phyloP scores from a whole-genome alignment of 2,329 filamentous ascomycete genomes.

The Phialophora macrospora region DNA sequence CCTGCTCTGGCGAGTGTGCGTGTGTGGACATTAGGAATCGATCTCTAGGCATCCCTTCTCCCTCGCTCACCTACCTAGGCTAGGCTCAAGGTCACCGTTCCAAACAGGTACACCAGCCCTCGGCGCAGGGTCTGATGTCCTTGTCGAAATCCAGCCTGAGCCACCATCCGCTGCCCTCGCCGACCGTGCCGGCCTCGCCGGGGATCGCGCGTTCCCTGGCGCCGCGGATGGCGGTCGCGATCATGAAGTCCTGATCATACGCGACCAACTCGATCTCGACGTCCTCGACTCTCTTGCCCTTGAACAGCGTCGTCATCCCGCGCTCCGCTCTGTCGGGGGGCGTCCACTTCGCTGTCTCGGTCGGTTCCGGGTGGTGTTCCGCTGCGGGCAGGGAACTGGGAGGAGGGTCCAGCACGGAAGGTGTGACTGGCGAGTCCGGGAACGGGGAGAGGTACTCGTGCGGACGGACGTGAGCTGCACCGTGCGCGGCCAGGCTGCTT shows the following conservation, averaged over 20 bases:
- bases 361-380: slow-evolving; percentile 1
- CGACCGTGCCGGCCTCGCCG: neutral
- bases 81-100: slow-evolving; percentile 1
- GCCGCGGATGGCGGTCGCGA: slow-evolving; percentile 59
- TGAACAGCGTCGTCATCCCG: slow-evolving; percentile 56
- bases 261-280: slow-evolving; percentile 63
- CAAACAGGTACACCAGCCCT: slow-evolving; percentile 46
- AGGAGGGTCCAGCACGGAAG: slow-evolving; percentile 4
- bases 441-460: slow-evolving; percentile 16
- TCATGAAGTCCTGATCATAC: slow-evolving; percentile 63
- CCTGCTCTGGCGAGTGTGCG: too few relatives aligned
- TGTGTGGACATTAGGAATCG: too few relatives aligned
- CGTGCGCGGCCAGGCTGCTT: neutral
- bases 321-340: slow-evolving; percentile 44
- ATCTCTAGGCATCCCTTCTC: neutral
- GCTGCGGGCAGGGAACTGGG: neutral
- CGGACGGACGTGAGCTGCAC: neutral
- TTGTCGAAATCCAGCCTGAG: slow-evolving; percentile 53
- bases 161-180: slow-evolving; percentile 47
- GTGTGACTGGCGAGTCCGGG: slow-evolving; percentile 3
- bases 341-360: slow-evolving; percentile 41
- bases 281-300: slow-evolving; percentile 54
- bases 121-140: slow-evolving; percentile 52
- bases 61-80: too few relatives aligned
- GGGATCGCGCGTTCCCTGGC: slow-evolving; percentile 31